A percentile compares a stretch with the other conserved stretches of the same genome.
Evolutionary conservation across 164 flowering plant genomes (phyloP).

Genomic region (Piper longum): DNA sequence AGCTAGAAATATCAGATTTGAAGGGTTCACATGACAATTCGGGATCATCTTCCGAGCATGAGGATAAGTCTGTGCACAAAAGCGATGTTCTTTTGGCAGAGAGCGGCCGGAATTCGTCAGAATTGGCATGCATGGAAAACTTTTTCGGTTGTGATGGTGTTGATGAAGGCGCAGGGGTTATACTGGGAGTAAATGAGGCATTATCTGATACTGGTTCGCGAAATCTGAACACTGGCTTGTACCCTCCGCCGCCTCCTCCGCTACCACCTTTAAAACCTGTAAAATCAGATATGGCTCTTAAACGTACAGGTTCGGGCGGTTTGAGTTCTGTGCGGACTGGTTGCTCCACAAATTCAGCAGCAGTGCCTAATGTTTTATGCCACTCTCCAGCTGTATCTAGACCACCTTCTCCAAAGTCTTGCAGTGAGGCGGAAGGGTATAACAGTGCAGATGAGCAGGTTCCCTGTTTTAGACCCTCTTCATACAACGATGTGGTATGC

Average conservation of each 20-base stretch:
- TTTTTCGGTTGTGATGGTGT: conserved; percentile 14
- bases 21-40: conserved; percentile 20
- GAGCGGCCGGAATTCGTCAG: conserved; percentile 14
- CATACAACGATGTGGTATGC: conserved; percentile 71
- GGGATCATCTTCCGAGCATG: conserved; percentile 25
- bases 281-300: conserved; percentile 24
- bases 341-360: conserved; percentile 54
- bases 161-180: conserved; percentile 17
- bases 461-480: conserved; percentile 44
- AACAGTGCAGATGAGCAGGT: conserved; percentile 97
- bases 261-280: conserved; percentile 74
- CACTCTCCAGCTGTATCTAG: conserved; percentile 67
- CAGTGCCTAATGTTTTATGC: conserved; percentile 55
- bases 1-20: conserved; percentile 34
- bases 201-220: conserved; percentile 23
- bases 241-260: conserved; percentile 96
- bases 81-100: conserved; percentile 25
- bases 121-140: conserved; percentile 21
- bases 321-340: conserved; percentile 27
- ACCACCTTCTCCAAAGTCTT: conserved; percentile 88
- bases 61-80: conserved; percentile 16
- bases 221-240: conserved; percentile 22
- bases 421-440: conserved; percentile 85
- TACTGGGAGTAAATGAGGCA: conserved; percentile 26
- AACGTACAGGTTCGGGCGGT: conserved; percentile 19